A percentile compares a stretch with the other conserved stretches of the same genome.
Conservation (phyloP, 2,329 filamentous ascomycete genomes). For the Trichoderma brevicompactum region DNA sequence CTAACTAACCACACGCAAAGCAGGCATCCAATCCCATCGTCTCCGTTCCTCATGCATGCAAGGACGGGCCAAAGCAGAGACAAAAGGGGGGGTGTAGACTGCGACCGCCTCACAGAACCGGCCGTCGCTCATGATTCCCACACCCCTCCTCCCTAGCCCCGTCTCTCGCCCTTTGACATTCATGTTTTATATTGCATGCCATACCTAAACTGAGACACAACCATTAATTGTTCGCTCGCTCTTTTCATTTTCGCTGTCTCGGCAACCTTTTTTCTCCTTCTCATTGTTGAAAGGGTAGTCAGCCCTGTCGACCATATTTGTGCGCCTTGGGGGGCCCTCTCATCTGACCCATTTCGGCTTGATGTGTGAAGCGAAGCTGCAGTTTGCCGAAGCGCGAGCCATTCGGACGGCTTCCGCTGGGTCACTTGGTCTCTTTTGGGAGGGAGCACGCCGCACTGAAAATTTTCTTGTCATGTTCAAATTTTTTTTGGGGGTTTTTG, state of each 20-base stretch:
- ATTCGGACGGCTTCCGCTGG: conserved; percentile 22
- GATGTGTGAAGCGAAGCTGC: conserved; percentile 1
- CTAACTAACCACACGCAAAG: background rate
- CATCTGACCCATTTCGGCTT: conserved; percentile 15
- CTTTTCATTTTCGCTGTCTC: background rate
- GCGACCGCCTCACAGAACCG: conserved; percentile 7
- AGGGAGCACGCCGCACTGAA: conserved; percentile 14
- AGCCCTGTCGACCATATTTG: conserved; percentile 15
- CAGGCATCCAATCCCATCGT: conserved; percentile 21
- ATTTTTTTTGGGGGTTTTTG: background rate
- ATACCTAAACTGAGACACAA: conserved; percentile 21
- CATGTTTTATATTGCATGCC: conserved; percentile 18
- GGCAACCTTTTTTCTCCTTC: background rate
- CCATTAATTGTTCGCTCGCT: conserved; percentile 13
- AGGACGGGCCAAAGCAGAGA: conserved; percentile 21
- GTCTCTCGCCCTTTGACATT: background rate
- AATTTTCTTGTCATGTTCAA: conserved; percentile 15
- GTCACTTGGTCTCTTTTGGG: conserved; percentile 21
- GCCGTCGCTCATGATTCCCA: background rate
- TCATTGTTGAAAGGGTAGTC: conserved; percentile 11
- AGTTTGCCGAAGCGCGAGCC: conserved; percentile 24
- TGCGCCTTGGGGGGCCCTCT: conserved; percentile 16
- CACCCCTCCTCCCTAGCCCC: conserved; percentile 14
- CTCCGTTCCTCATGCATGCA: conserved; percentile 26
- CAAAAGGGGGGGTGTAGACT: conserved; percentile 9